Evolutionary conservation across 257 asterid genomes (phyloP).

Genomic region (Fraxinus pennsylvanica): DNA sequence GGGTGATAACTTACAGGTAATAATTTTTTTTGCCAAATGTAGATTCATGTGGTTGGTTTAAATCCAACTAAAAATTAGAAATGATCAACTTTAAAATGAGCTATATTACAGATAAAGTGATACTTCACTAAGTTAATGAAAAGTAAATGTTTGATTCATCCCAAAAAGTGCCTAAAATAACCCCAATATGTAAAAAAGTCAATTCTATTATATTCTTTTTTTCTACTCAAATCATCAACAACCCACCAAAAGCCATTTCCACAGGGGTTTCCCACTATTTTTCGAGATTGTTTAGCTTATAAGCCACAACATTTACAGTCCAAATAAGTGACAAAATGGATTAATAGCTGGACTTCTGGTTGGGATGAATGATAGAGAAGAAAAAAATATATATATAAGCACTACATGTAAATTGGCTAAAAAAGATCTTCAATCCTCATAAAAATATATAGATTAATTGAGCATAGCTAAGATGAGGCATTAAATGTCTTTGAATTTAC

Average conservation of each 20-base stretch:
- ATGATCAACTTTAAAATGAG: not conserved
- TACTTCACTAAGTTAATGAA: not conserved
- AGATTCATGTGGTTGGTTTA: not conserved
- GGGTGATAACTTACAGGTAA: not conserved
- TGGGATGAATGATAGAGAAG: not conserved
- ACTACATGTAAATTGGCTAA: not conserved
- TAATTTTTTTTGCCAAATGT: not conserved
- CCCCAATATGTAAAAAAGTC: not conserved
- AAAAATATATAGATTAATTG: not conserved
- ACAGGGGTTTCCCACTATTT: not conserved
- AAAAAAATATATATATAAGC: not conserved
- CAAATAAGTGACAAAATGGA: not conserved
- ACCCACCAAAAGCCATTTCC: not conserved
- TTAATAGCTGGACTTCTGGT: not conserved
- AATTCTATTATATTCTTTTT: not conserved
- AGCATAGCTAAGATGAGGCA: not conserved
- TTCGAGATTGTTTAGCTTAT: not conserved
- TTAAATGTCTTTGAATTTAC: not conserved
- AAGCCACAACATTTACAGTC: not conserved
- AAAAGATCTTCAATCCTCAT: not conserved
- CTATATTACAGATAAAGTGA: not conserved
- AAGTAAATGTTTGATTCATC: not conserved
- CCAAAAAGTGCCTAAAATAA: not conserved
- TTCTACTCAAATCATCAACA: not conserved
- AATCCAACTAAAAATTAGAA: not conserved